Evolutionary conservation across 139 green algal genomes (phyloP), one percentile per base, ranked within the genome.

Genomic region (Ettlia oleoabundans): DNA sequence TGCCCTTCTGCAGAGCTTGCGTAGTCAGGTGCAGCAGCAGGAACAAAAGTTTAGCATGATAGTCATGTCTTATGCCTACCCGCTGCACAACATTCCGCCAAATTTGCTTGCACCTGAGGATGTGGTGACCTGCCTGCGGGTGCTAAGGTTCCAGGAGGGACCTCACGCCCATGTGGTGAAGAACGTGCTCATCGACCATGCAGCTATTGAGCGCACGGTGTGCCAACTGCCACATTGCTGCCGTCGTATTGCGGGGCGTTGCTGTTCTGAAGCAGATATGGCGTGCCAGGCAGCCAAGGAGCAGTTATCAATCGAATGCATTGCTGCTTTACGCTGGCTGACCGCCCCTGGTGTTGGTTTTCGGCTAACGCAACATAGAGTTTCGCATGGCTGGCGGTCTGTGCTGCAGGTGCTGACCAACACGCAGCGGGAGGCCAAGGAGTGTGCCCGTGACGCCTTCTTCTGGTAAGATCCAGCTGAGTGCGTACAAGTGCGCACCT

Each of bases 121-220:
- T 6, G 24, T 83, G 24, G 2, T 30, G 30, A 80, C 73, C 8
- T 43, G 40, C 51, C 24, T 80, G 73, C 22, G 75, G 21, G 58
- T 71, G 75, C 75, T 81, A 40, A 55, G 75, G 18, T 71, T 81
- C 40, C 33, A 32, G 38, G 28, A 71, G 75, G 75, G 75, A 4
- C 55, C 55, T 6, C 28, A 68, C 51, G 19, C 26, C 10, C 65
- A 77, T 15, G 85, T 84, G 70, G 37, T 88, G 30, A 74, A 63
- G 22, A 66, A 86, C 42, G 41, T 85, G 63, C 77, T 89, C 28
- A 79, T 85, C 7, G 64, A 88, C 58, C 85, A 89, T 28, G 58
- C 77, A 0, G 32, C 41, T 33, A 89, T 86, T 35, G 85, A 89
- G 78, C 73, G 73, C 32, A 77, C 41, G 47, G 85, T 72, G 62